These are phyloP conservation scores for Circinella minor DNA, from an alignment of 371 early-diverging fungal genomes.

Conservation along the genomic window DNA sequence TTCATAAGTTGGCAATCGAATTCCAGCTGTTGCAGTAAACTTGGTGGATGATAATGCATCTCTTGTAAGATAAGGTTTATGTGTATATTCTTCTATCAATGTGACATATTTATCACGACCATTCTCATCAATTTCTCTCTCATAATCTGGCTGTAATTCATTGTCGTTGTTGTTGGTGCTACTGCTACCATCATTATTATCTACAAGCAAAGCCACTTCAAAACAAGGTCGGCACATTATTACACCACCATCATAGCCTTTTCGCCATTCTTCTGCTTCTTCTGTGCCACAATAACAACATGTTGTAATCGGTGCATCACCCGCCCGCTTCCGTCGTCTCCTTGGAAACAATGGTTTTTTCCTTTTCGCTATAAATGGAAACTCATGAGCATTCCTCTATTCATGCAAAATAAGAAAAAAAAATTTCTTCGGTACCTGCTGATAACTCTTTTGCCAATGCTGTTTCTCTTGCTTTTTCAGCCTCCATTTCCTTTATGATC, in stretches of 20 bases:
- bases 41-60: constrained; percentile 57
- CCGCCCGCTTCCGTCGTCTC: constrained; percentile 32
- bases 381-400: too few relatives aligned
- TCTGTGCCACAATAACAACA: constrained; percentile 54
- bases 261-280: constrained; percentile 56
- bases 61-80: constrained; percentile 80
- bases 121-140: constrained; percentile 17
- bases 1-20: constrained; percentile 67
- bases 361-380: constrained; percentile 27
- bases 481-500: constrained; percentile 51
- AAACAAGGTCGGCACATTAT: constrained; percentile 87
- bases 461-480: constrained; percentile 55
- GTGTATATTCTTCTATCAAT: constrained; percentile 80
- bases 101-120: constrained; percentile 52
- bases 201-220: constrained; percentile 57
- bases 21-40: constrained; percentile 39
- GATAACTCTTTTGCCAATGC: constrained; percentile 48
- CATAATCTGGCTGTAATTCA: not conserved
- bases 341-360: constrained; percentile 44
- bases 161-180: constrained; percentile 9
- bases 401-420: too few relatives aligned
- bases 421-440: constrained; percentile 8
- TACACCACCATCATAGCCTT: constrained; percentile 79
- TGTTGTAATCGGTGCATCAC: constrained; percentile 32
- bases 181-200: constrained; percentile 34